phyloP scores from a whole-genome alignment of 2,329 filamentous ascomycete genomes.

The Cadophora luteo-olivacea region DNA sequence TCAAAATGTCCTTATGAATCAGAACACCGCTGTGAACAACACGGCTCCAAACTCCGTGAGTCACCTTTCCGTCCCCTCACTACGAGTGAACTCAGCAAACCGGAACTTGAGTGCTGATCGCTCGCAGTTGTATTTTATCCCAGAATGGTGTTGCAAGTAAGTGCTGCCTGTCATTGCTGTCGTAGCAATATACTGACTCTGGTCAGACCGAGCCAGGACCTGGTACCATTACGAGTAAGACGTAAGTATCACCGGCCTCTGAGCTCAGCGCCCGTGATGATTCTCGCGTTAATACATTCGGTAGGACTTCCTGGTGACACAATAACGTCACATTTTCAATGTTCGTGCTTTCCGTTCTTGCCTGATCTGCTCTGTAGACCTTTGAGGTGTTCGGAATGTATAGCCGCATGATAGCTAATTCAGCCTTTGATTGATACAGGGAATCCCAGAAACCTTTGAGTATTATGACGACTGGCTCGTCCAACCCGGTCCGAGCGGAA shows the following conservation, averaged over 20 bases:
- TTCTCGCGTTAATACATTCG: neutral
- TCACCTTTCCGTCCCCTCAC: neutral
- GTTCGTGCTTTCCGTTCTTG: neutral
- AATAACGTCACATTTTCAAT: neutral
- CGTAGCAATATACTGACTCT: neutral
- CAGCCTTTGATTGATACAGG: neutral
- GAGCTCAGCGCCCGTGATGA: too few relatives aligned
- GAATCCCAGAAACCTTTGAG: neutral
- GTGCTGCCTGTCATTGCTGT: neutral
- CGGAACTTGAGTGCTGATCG: neutral
- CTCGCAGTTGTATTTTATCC: neutral
- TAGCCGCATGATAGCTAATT: neutral
- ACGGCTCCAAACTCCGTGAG: neutral
- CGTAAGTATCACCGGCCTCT: neutral
- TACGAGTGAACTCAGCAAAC: neutral
- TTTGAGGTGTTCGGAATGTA: too few relatives aligned
- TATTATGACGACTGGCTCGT: neutral
- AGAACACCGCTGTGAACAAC: neutral
- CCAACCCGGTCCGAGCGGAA: neutral
- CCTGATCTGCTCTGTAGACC: too few relatives aligned
- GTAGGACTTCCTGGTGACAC: neutral
- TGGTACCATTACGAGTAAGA: neutral
- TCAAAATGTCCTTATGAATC: neutral
- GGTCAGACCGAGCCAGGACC: neutral
- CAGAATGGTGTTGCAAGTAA: neutral